These are phyloP conservation scores for Phalaenopsis hybrid DNA, from an alignment of 116 monocot genomes.

Conservation along the genomic window DNA sequence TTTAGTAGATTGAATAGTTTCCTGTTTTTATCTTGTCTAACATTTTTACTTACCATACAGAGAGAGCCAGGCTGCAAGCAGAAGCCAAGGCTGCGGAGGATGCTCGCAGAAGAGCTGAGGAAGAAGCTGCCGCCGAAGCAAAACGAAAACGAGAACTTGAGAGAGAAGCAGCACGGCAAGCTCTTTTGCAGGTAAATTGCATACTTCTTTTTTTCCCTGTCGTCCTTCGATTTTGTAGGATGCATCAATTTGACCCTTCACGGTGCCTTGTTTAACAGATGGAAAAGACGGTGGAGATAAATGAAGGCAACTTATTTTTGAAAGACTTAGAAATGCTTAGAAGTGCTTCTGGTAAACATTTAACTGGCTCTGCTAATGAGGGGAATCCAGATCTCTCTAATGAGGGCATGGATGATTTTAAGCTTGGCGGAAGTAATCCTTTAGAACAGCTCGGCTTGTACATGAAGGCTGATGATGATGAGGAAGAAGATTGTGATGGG, in stretches of 20 bases:
- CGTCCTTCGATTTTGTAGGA: background rate
- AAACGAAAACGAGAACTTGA: conserved; percentile 66
- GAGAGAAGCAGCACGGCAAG: conserved; percentile 91
- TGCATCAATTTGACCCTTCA: background rate
- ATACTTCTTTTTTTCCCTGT: background rate
- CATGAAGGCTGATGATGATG: conserved; percentile 85
- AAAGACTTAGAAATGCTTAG: conserved; percentile 86
- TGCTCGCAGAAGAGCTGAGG: conserved; percentile 52
- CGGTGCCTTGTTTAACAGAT: conserved; percentile 31
- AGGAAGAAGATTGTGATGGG: conserved; percentile 52
- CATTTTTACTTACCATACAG: conserved; percentile 21
- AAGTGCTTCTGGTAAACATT: conserved; percentile 36
- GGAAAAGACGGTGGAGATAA: conserved; percentile 77
- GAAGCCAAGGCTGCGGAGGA: conserved; percentile 87
- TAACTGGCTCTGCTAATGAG: conserved; percentile 49
- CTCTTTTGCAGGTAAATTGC: conserved; percentile 57
- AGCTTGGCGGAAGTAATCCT: conserved; percentile 54
- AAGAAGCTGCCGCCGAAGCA: conserved; percentile 68
- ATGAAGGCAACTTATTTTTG: conserved; percentile 47
- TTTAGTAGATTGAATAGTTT: background rate
- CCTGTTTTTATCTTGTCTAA: background rate
- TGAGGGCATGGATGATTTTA: conserved; percentile 59
- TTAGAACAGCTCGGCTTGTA: conserved; percentile 83
- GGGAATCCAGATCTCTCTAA: conserved; percentile 43
- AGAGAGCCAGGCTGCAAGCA: conserved; percentile 72